phyloP scores from a whole-genome alignment of 1,139 yeast genomes.

The Protomyces macrosporus region DNA sequence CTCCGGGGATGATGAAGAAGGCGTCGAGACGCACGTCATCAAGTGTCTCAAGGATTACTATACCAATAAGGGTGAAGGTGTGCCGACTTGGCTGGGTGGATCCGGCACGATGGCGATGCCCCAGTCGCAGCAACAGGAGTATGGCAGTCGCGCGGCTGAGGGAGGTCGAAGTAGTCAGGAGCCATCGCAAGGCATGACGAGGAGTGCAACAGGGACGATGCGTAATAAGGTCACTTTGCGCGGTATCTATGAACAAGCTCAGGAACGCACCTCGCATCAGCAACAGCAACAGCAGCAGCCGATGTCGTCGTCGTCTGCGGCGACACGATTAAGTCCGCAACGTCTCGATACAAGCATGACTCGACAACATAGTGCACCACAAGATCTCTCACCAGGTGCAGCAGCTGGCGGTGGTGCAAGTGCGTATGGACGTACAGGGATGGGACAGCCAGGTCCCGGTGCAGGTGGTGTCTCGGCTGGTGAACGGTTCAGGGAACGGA shows the following conservation, averaged over 20 bases:
- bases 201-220: background rate
- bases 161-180: too few species aligned
- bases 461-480: conserved; percentile 17
- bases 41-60: conserved; percentile 21
- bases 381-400: too few species aligned
- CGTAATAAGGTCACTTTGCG: conserved; percentile 10
- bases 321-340: too few species aligned
- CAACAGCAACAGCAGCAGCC: background rate
- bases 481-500: conserved; percentile 19
- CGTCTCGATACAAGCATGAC: too few species aligned
- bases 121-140: background rate
- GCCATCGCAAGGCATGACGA: background rate
- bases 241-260: conserved; percentile 24
- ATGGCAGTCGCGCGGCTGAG: background rate
- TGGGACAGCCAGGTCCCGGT: background rate
- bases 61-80: conserved; percentile 14
- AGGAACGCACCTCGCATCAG: conserved; percentile 13
- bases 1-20: conserved; percentile 19
- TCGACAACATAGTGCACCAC: too few species aligned
- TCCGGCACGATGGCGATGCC: background rate
- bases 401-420: too few species aligned
- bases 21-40: conserved; percentile 23
- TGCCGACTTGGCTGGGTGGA: conserved; percentile 22
- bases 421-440: background rate
- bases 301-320: background rate